Evolutionary conservation across 2,329 filamentous ascomycete genomes (phyloP).

Genomic region (Phaeosphaeriaceae sp.): DNA sequence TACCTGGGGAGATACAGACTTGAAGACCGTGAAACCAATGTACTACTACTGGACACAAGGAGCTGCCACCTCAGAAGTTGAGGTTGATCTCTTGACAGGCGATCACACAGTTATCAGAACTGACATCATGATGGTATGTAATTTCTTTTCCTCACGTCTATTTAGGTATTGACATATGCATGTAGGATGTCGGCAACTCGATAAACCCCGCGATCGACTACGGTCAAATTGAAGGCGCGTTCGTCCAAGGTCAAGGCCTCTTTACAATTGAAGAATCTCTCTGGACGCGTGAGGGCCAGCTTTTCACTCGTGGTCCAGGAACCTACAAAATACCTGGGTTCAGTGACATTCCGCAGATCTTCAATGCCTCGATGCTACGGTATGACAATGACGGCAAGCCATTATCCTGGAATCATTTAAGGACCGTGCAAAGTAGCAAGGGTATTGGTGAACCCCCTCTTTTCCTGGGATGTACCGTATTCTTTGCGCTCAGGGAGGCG

Average conservation of each 20-base stretch:
- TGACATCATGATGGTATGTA: conserved; percentile 81
- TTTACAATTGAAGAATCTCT: conserved; percentile 79
- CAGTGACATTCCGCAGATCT: conserved; percentile 82
- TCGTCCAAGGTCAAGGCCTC: conserved; percentile 77
- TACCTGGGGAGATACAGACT: conserved; percentile 68
- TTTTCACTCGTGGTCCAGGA: conserved; percentile 68
- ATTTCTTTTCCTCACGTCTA: no score
- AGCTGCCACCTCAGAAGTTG: conserved; percentile 85
- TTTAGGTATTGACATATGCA: background rate
- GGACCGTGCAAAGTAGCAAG: conserved; percentile 81
- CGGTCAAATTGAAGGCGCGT: conserved; percentile 82
- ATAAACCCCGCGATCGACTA: conserved; percentile 82
- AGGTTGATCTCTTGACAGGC: conserved; percentile 89
- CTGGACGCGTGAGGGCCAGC: conserved; percentile 69
- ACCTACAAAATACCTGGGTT: conserved; percentile 91
- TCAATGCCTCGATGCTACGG: conserved; percentile 82
- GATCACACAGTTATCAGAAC: conserved; percentile 87
- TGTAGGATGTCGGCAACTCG: conserved; percentile 74
- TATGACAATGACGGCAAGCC: conserved; percentile 57
- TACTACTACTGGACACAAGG: conserved; percentile 96
- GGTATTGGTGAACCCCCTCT: conserved; percentile 76
- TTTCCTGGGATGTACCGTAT: conserved; percentile 82
- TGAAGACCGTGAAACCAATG: conserved; percentile 64
- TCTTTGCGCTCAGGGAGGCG: conserved; percentile 86
- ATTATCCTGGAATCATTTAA: conserved; percentile 79